Evolutionary conservation across 306 rosid genomes (phyloP).

Genomic region (Corylus heterophylla): DNA sequence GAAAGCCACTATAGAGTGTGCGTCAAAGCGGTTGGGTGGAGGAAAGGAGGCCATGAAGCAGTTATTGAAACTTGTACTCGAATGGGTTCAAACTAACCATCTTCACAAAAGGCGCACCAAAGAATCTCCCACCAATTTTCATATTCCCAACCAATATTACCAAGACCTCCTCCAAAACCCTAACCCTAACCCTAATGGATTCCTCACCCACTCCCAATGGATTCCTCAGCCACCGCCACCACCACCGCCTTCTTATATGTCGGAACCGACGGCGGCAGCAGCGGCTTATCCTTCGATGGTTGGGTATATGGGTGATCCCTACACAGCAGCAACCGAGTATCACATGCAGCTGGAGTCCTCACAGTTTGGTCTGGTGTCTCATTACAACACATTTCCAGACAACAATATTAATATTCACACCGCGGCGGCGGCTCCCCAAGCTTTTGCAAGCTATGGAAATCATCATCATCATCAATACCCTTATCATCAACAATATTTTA

Average conservation of each 20-base stretch:
- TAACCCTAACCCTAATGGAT: slow-evolving; percentile 33
- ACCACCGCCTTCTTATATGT: neutral
- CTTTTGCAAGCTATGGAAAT: slow-evolving; percentile 43
- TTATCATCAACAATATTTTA: slow-evolving; percentile 46
- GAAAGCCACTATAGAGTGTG: slow-evolving; percentile 76
- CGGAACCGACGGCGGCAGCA: slow-evolving; percentile 35
- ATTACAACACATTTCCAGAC: slow-evolving; percentile 51
- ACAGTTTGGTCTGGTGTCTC: slow-evolving; percentile 48
- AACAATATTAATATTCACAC: slow-evolving; percentile 18
- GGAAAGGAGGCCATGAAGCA: slow-evolving; percentile 95
- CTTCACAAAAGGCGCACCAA: slow-evolving; percentile 59
- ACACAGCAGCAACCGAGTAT: slow-evolving; percentile 35
- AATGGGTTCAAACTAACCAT: slow-evolving; percentile 94
- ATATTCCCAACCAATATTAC: slow-evolving; percentile 14
- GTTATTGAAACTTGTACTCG: slow-evolving; percentile 78
- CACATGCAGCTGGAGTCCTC: slow-evolving; percentile 53
- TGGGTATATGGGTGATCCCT: slow-evolving; percentile 55
- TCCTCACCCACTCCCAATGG: slow-evolving; percentile 42
- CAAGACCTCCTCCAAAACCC: slow-evolving; percentile 43
- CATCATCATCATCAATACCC: slow-evolving; percentile 43
- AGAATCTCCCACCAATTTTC: slow-evolving; percentile 22
- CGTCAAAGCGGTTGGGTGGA: slow-evolving; percentile 83
- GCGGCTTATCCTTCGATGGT: slow-evolving; percentile 37
- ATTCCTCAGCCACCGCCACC: slow-evolving; percentile 29
- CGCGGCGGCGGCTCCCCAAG: slow-evolving; percentile 1